phyloP scores from a whole-genome alignment of 495 filamentous ascomycete species.

The Trypethelium eluteriae region DNA sequence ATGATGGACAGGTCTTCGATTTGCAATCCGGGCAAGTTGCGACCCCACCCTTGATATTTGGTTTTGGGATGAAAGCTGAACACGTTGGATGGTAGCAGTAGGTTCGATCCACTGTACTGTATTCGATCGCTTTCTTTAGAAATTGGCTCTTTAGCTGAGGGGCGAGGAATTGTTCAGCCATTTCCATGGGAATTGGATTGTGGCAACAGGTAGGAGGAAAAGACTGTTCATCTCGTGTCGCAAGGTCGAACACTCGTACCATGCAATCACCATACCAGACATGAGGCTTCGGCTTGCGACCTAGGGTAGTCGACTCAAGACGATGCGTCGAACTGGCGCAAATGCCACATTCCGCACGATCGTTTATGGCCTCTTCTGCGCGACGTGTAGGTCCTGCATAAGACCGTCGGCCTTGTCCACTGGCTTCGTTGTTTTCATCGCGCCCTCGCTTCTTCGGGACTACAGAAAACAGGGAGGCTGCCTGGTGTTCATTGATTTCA shows the following conservation, averaged over 20 bases:
- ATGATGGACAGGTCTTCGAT: constrained; percentile 15
- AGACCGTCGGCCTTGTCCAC: not conserved
- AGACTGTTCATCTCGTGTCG: constrained; percentile 42
- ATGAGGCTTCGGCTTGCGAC: constrained; percentile 25
- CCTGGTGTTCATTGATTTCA: not conserved
- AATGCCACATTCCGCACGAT: not conserved
- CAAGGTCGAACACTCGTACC: constrained; percentile 33
- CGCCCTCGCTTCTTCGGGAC: not conserved
- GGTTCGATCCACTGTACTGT: constrained; percentile 13
- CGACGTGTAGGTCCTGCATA: not conserved
- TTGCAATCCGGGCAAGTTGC: constrained; percentile 15
- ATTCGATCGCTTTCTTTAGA: constrained; percentile 14
- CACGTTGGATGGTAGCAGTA: constrained; percentile 21
- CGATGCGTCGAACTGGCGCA: not conserved
- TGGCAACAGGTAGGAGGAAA: constrained; percentile 50
- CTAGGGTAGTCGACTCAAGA: not conserved
- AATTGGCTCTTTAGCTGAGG: constrained; percentile 6
- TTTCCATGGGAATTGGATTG: constrained; percentile 35
- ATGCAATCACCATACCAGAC: constrained; percentile 45
- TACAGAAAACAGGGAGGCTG: not conserved
- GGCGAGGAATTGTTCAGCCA: constrained; percentile 21
- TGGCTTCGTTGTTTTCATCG: not conserved
- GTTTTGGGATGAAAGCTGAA: constrained; percentile 18
- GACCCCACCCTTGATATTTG: constrained; percentile 23
- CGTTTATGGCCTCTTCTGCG: not conserved